Evolutionary conservation across 352 stramenopile species (phyloP).

Genomic region (Globisporangium iwayamae): DNA sequence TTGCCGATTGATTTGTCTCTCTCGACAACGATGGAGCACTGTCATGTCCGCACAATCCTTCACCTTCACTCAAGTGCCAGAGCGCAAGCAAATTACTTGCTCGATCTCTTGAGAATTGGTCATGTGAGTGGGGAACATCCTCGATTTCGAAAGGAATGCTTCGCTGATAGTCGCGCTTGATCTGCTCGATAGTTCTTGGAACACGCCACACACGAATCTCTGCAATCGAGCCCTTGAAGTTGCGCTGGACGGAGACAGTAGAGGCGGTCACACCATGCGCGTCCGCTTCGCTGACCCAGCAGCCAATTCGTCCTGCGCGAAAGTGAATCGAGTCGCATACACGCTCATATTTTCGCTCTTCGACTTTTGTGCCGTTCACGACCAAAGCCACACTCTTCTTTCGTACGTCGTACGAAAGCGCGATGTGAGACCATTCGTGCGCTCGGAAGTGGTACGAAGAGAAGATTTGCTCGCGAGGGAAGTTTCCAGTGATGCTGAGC

Average conservation of each 20-base stretch:
- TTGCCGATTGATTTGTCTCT: conserved; percentile 13
- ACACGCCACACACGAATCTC: conserved; percentile 75
- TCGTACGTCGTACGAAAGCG: conserved; percentile 44
- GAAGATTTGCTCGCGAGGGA: conserved; percentile 71
- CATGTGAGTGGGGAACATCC: too few species aligned
- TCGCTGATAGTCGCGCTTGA: conserved; percentile 61
- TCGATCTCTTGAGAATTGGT: conserved; percentile 10
- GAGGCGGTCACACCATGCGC: conserved; percentile 30
- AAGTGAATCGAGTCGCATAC: conserved; percentile 47
- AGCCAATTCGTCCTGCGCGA: conserved; percentile 55
- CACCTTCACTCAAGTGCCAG: conserved; percentile 77
- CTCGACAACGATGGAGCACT: conserved; percentile 11
- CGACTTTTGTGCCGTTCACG: conserved; percentile 48
- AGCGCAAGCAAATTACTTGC: conserved; percentile 36
- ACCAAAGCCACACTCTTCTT: conserved; percentile 30
- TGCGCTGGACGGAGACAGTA: conserved; percentile 39
- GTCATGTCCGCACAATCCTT: conserved; percentile 64
- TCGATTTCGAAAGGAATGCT: conserved; percentile 42
- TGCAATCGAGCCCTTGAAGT: conserved; percentile 70
- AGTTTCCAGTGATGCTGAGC: conserved; percentile 67
- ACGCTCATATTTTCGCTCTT: conserved; percentile 37
- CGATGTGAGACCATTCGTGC: conserved; percentile 69
- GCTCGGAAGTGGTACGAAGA: conserved; percentile 41
- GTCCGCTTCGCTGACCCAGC: conserved; percentile 60
- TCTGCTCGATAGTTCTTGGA: conserved; percentile 32